A percentile compares a stretch with the other conserved stretches of the same genome.
phyloP scores from a whole-genome alignment of 2,329 filamentous ascomycete species.

The Cercospora citrullina region DNA sequence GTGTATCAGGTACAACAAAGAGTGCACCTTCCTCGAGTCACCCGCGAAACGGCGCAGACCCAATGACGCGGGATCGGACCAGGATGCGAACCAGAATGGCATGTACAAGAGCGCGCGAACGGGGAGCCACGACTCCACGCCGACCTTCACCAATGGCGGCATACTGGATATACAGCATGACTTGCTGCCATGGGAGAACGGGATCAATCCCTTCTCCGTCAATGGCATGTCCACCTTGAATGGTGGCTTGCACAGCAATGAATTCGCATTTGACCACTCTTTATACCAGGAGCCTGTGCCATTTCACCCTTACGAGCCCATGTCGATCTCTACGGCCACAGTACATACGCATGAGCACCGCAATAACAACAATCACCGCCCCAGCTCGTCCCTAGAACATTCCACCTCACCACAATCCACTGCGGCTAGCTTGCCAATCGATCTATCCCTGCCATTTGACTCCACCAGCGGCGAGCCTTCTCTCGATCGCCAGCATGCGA shows the following conservation, averaged over 20 bases:
- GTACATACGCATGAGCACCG: constrained; percentile 18
- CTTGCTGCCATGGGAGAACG: constrained; percentile 34
- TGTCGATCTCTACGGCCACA: constrained; percentile 28
- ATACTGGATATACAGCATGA: constrained; percentile 34
- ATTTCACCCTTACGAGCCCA: constrained; percentile 34
- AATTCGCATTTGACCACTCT: constrained; percentile 36
- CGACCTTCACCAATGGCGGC: constrained; percentile 26
- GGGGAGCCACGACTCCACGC: constrained; percentile 25
- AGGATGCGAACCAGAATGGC: constrained; percentile 19
- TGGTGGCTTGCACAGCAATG: constrained; percentile 20
- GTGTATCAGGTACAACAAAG: constrained; percentile 45
- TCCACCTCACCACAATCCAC: constrained; percentile 31
- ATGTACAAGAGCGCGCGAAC: constrained; percentile 24
- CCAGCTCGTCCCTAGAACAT: constrained; percentile 30
- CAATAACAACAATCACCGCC: constrained; percentile 14
- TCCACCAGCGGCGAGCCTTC: constrained; percentile 35
- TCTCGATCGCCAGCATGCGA: constrained; percentile 36
- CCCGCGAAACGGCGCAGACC: constrained; percentile 39
- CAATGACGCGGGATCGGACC: constrained; percentile 29
- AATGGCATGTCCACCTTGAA: constrained; percentile 28
- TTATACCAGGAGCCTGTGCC: constrained; percentile 33
- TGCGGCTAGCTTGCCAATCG: constrained; percentile 21
- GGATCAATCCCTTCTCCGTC: constrained; percentile 33
- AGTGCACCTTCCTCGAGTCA: constrained; percentile 49
- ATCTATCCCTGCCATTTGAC: constrained; percentile 33